Evolutionary conservation across 1,284 basidiomycete species (phyloP).

Genomic region (Coniferiporia weirii): DNA sequence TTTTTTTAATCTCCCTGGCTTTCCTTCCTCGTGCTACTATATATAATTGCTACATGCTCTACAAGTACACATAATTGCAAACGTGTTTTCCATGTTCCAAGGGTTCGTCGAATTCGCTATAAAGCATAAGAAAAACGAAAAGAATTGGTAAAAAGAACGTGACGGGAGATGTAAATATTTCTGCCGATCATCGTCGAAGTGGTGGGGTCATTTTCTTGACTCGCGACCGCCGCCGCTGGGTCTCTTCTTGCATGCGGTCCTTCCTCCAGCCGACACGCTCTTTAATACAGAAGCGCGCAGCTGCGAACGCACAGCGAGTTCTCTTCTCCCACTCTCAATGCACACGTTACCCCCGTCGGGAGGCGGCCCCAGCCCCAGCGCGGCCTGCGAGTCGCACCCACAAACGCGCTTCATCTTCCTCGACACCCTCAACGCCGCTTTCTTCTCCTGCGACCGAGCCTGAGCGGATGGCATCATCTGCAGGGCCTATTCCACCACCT

Average conservation of each 20-base stretch:
- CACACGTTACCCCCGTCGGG: conserved; percentile 22
- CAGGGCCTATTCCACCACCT: conserved; percentile 21
- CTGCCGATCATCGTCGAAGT: background rate
- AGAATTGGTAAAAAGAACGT: too few species aligned
- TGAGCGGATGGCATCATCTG: conserved; percentile 18
- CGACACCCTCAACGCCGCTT: conserved; percentile 2
- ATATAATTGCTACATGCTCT: conserved; percentile 1
- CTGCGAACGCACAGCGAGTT: conserved; percentile 26
- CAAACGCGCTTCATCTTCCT: conserved; percentile 23
- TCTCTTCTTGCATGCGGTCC: conserved; percentile 45
- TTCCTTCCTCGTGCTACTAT: background rate
- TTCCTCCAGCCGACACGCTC: conserved; percentile 48
- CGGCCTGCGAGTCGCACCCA: conserved; percentile 27
- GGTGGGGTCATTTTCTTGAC: background rate
- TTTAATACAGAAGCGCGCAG: conserved; percentile 36
- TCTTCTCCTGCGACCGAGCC: background rate
- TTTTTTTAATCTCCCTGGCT: background rate
- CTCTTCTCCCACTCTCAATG: conserved; percentile 32
- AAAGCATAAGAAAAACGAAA: too few species aligned
- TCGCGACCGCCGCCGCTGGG: background rate
- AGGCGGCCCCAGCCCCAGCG: conserved; percentile 7
- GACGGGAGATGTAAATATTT: background rate
- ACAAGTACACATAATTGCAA: conserved; percentile 3
- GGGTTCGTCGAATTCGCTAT: too few species aligned
- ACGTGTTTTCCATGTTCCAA: background rate